Base-by-base conservation (phyloP, 306 rosid species). In the Rubus idaeus region DNA sequence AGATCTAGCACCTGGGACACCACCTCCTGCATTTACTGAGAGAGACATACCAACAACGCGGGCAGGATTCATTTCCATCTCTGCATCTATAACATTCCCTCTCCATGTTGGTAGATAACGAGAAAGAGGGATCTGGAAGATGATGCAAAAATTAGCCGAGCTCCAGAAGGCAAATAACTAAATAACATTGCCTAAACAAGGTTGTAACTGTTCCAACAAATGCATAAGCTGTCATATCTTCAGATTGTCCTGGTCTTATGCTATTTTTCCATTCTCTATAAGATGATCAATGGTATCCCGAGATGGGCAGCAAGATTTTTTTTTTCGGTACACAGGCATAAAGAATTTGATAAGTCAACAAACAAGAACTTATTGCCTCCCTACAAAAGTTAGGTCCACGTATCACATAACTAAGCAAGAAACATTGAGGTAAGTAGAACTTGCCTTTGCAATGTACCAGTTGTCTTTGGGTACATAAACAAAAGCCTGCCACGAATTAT, bases 71-170 rank as follows among this genome's bases (percentile, higher is more conserved):
- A 93, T 93, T 86, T 93, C 98, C 70, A 93, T 44, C 64, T 90
- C 18, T 41, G 88, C 87, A 21, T 90, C 98, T 68, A 94, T 91
- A 39, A 94, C 92, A 44, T 82, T 89, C 61, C 98, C 98, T 81
- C 92, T 91, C 97, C 97, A 93, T 35, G 98, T 91, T 62, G 98
- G 97, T 76, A 93, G 84, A 82, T 89, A 93, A n/a, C 88, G 89
- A 75, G 87, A 90, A n/a, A 91, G 88, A 68, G 97, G 97, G 81
- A 94, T 91, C 98, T 93, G 91, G 68, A 75, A 75, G 17, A 63
- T 63, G 51, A 70, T 66, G 23, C 3, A 39, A 23, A 44, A 42
- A n/a, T 58, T 39, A 60, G 30, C 69, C 23, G 6, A 63, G 68
- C 68, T 62, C 68, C 68, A 7, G 5, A 20, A 42, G 16, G 8